These are phyloP conservation scores for Cladophialophora yegresii DNA, from an alignment of 2,329 filamentous ascomycete species.

Conservation along the genomic window DNA sequence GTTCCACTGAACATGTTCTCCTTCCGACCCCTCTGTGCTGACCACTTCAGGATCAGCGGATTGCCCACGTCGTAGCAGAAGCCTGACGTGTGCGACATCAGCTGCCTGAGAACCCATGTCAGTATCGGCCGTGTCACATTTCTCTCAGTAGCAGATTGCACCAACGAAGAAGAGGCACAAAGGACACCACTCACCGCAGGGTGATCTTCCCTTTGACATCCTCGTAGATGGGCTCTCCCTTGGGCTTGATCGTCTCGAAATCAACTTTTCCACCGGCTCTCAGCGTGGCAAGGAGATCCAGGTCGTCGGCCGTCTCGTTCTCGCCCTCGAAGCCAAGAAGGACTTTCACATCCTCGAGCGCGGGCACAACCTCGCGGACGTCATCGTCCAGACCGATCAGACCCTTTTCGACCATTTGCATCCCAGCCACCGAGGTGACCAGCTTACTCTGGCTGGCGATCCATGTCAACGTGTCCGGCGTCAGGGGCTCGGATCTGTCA, in stretches of 20 bases:
- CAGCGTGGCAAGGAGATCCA: not conserved
- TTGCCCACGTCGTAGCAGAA: slow-evolving; percentile 19
- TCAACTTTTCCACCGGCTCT: not conserved
- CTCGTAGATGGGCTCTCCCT: slow-evolving; percentile 16
- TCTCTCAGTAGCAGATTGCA: not conserved
- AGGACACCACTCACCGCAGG: slow-evolving; percentile 5
- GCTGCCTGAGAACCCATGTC: slow-evolving; percentile 38
- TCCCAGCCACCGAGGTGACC: slow-evolving; percentile 53
- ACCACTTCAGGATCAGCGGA: slow-evolving; percentile 23
- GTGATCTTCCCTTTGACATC: slow-evolving; percentile 25
- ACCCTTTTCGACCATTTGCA: slow-evolving; percentile 59
- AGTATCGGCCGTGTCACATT: not conserved
- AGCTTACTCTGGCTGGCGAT: slow-evolving; percentile 45
- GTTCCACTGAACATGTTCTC: slow-evolving; percentile 38
- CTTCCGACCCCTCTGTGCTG: slow-evolving; percentile 8
- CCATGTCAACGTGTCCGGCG: slow-evolving; percentile 29
- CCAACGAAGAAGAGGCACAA: not conserved
- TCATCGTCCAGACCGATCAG: slow-evolving; percentile 52
- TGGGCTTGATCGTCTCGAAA: slow-evolving; percentile 17
- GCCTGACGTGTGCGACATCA: slow-evolving; percentile 23
- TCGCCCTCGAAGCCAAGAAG: slow-evolving; percentile 20
- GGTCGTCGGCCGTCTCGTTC: not conserved
- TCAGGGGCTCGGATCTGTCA: slow-evolving; percentile 23
- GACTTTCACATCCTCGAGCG: slow-evolving; percentile 52
- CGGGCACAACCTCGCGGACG: slow-evolving; percentile 50